These are phyloP conservation scores for Triglochin maritima DNA, from an alignment of 106 monocot species.

Conservation along the genomic window DNA sequence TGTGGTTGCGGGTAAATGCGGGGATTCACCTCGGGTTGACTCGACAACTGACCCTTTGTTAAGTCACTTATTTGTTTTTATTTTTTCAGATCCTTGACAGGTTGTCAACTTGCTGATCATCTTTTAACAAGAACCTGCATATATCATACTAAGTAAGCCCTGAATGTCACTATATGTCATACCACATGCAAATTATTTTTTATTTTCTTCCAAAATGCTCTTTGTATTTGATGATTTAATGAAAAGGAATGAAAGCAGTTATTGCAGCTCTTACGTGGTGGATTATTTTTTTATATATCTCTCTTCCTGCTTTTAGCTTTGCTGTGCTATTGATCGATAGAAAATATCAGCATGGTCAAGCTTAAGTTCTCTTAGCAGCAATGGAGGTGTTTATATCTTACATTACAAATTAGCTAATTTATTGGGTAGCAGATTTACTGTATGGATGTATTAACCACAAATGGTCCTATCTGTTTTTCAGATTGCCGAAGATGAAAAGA, in stretches of 20 bases:
- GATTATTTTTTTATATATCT: background rate
- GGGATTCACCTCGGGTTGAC: no score
- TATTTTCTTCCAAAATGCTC: background rate
- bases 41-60: no score
- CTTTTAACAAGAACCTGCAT: conserved; percentile 74
- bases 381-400: conserved; percentile 69
- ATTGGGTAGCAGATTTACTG: no score
- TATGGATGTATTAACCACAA: no score
- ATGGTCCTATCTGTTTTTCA: no score
- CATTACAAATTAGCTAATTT: no score
- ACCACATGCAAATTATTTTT: no score
- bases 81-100: conserved; percentile 68
- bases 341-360: conserved; percentile 67
- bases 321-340: conserved; percentile 53
- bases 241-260: no score
- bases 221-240: no score
- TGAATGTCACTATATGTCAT: no score
- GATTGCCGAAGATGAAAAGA: conserved; percentile 74
- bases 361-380: conserved; percentile 76
- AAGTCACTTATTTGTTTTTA: background rate
- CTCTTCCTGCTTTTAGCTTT: conserved; percentile 38
- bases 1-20: no score
- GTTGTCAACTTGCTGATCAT: conserved; percentile 44
- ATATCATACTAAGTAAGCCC: conserved; percentile 91
- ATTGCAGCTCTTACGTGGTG: background rate